A percentile compares a stretch with the other conserved stretches of the same genome.
phyloP scores from a whole-genome alignment of 2,329 filamentous ascomycete species.

The Xylariaceae sp. region DNA sequence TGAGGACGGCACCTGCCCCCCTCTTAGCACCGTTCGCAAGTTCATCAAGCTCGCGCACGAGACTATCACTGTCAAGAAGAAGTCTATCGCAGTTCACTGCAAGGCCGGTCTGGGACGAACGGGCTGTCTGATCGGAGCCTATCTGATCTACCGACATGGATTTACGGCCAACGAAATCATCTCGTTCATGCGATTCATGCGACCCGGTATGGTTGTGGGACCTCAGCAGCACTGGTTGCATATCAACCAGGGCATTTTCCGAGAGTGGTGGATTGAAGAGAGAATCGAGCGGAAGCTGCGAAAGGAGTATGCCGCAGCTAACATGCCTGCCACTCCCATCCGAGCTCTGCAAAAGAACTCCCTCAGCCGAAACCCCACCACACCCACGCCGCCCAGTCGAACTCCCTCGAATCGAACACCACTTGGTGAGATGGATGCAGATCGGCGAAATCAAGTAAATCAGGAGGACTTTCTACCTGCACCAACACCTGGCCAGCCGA shows the following conservation, averaged over 20 bases:
- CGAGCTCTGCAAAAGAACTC: conserved; percentile 57
- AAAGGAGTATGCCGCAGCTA: conserved; percentile 52
- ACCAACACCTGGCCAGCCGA: conserved; percentile 89
- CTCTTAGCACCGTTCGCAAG: conserved; percentile 80
- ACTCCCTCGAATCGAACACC: conserved; percentile 72
- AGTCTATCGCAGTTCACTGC: conserved; percentile 95
- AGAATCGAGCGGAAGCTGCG: conserved; percentile 65
- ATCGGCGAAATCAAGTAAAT: conserved; percentile 60
- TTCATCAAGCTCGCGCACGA: conserved; percentile 94
- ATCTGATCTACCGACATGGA: conserved; percentile 93
- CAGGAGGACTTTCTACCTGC: conserved; percentile 90
- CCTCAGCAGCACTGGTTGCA: conserved; percentile 99
- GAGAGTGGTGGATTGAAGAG: conserved; percentile 97
- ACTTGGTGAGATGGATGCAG: conserved; percentile 89
- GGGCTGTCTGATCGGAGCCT: conserved; percentile 93
- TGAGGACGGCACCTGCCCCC: conserved; percentile 93
- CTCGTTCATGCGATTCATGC: conserved; percentile 98
- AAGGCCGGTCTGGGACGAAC: conserved; percentile 95
- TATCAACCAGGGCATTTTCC: conserved; percentile 91
- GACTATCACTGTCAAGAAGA: conserved; percentile 85
- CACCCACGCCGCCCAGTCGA: conserved; percentile 79
- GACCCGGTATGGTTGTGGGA: conserved; percentile 96
- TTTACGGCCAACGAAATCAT: conserved; percentile 98
- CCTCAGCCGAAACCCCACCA: conserved; percentile 57
- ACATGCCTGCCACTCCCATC: conserved; percentile 54